A percentile compares a stretch with the other conserved stretches of the same genome.
Evolutionary conservation across 2,329 filamentous ascomycete genomes (phyloP).

Genomic region (Xylariaceae sp.): DNA sequence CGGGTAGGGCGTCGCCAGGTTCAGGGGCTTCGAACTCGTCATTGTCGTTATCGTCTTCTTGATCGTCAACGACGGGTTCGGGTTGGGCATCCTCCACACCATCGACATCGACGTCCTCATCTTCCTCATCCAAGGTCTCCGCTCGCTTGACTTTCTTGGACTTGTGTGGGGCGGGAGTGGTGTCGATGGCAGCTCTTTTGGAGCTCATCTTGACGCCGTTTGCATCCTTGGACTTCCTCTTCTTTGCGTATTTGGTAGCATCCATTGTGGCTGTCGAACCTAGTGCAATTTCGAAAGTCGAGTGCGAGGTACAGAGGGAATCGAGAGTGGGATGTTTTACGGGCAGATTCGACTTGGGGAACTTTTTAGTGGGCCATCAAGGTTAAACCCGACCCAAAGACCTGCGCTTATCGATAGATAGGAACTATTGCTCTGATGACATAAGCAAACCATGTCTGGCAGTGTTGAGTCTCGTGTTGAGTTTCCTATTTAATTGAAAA

Average conservation of each 20-base stretch:
- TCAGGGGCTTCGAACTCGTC: conserved; percentile 22
- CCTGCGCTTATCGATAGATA: too few relatives aligned
- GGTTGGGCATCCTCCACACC: conserved; percentile 9
- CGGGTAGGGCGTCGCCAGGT: conserved; percentile 27
- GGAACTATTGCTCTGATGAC: too few relatives aligned
- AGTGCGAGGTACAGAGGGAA: neutral
- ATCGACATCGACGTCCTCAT: conserved; percentile 17
- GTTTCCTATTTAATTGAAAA: too few relatives aligned
- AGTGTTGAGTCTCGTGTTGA: too few relatives aligned
- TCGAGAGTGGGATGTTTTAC: neutral
- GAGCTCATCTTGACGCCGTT: conserved; percentile 28
- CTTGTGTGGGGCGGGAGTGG: conserved; percentile 40
- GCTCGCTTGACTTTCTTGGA: conserved; percentile 41
- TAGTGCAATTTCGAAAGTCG: conserved; percentile 3
- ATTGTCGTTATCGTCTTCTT: conserved; percentile 19
- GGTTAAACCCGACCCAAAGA: too few relatives aligned
- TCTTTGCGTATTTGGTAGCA: conserved; percentile 35
- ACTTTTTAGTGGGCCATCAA: neutral
- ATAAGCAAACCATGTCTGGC: too few relatives aligned
- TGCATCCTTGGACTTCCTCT: conserved; percentile 38
- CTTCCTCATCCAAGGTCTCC: conserved; percentile 17
- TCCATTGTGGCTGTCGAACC: conserved; percentile 26
- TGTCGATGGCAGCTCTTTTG: conserved; percentile 24
- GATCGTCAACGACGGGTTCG: conserved; percentile 18
- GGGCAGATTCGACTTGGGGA: neutral